Evolutionary conservation across 495 filamentous ascomycete genomes (phyloP).

Genomic region (Penicillium cataractarum): DNA sequence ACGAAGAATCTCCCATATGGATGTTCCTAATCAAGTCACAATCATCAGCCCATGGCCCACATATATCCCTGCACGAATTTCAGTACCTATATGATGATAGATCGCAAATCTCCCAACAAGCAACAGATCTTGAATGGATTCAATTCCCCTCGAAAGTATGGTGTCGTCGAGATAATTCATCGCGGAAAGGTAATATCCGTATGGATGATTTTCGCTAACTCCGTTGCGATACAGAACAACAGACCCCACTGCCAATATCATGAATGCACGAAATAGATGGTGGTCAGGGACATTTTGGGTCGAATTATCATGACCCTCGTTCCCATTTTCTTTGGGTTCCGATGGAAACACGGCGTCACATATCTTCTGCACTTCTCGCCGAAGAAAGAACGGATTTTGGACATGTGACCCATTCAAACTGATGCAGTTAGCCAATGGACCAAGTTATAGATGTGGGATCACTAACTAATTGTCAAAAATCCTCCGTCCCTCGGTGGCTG

Average conservation of each 20-base stretch:
- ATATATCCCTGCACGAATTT: neutral
- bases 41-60: neutral
- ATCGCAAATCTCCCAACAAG: constrained; percentile 34
- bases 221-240: constrained; percentile 28
- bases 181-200: constrained; percentile 34
- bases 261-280: constrained; percentile 29
- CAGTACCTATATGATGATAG: constrained; percentile 34
- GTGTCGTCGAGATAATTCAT: constrained; percentile 26
- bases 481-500: constrained; percentile 15
- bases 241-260: constrained; percentile 35
- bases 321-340: neutral
- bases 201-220: constrained; percentile 27
- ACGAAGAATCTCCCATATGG: constrained; percentile 33
- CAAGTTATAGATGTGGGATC: no score
- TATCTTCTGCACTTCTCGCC: constrained; percentile 22
- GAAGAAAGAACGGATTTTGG: constrained; percentile 33
- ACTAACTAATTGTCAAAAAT: constrained; percentile 36
- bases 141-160: constrained; percentile 26
- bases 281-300: constrained; percentile 13
- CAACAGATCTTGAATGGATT: constrained; percentile 35
- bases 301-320: neutral
- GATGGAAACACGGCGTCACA: constrained; percentile 16
- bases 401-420: constrained; percentile 33
- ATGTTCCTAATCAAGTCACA: constrained; percentile 20
- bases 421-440: neutral